Base-by-base conservation (phyloP, 495 filamentous ascomycete species). In the Penicillium antarcticum region DNA sequence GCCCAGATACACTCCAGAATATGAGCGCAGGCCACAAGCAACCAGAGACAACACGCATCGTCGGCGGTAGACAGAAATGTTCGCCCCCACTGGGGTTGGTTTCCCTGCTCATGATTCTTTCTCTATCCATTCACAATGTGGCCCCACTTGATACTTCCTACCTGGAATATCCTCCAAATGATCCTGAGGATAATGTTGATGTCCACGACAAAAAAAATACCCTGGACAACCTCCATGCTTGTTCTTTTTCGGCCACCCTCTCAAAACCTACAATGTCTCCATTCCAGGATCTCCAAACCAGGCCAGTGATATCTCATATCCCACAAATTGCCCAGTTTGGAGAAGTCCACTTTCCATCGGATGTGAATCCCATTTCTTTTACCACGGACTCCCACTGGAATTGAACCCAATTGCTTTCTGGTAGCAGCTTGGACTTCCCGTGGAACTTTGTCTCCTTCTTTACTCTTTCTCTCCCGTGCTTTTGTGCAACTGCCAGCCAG, bases 1-100 rank as follows among this genome's bases (percentile, higher is more conserved):
- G 35, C 61, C 70, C 45, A 76, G 73, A 71, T 77, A 73, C 52
- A 74, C 70, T 50, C 69, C 73, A 56, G 72, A 74, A 49, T 74
- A 70, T 56, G 72, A 73, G 52, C 69, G 70, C 63, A 73, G 71
- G 61, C 72, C 69, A 55, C 72, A 72, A 57, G 58, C 70, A 54
- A 58, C 73, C 58, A 60, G 70, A 63, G 66, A 73, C 48, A 57
- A 75, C 45, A 63, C 68, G 29, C 69, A 71, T 35, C 72, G 72
- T 48, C 65, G 71, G 52, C 69, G 73, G 58, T 72, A 67, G 60
- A 61, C 33, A 43, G 47, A 54, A 38, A 53, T 61, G 33, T 43
- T 31, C 48, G 48, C 46, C 31, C 26, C 41, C 35, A 21, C 39
- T 13, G 40, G 2, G 21, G 21, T 24, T 52, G 35, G 16, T 56